Base-by-base conservation (phyloP, 164 flowering plant species). In the Stephania cephalantha region DNA sequence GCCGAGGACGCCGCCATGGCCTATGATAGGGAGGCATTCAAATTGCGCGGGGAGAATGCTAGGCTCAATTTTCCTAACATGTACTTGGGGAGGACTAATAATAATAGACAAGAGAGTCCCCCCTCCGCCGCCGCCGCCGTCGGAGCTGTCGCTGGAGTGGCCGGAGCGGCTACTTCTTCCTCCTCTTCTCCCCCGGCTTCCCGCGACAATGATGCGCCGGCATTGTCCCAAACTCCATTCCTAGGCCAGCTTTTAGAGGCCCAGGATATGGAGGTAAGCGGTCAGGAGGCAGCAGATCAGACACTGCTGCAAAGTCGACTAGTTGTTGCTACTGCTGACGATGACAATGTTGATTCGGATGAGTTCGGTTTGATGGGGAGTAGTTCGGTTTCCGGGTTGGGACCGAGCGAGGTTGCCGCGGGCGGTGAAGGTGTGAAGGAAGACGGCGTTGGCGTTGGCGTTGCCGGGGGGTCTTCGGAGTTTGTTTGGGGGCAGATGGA, bases 1-100 rank as follows among this genome's bases (percentile, higher is more conserved):
- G 97, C 98, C 2, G 98, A 94, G 80, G 98, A 88, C 0, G 98
- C 97, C 0, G 98, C 98, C 75, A 61, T 92, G 85, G 97, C 97
- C 2, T 92, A 94, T 65, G 98, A 94, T 44, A 89, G 95, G 30
- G 95, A 92, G 82, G 98, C 98, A 13, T 94, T 84, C 76, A 89
- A 87, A 84, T 69, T 92, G 71, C 83, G 98, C 30, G 98, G 98
- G 9, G 97, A 90, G 79, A 90, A 88, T 65, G 98, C 98, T 5
- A 83, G 88, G 82, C 95, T 92, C 72, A 94, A 92, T 81, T 92
- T 94, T 81, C 98, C 98, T 1, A 88, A 94, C 53, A 89, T 77
- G 45, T 90, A 89, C 78, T 84, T 90, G 46, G 87, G 88, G 20
- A 87, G 81, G 58, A 85, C 80, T n/a, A 82, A 71, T 22, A 69